Evolutionary conservation across 371 early-diverging fungal genomes (phyloP), one percentile per base, ranked within the genome.

Genomic region (Catenaria anguillulae): DNA sequence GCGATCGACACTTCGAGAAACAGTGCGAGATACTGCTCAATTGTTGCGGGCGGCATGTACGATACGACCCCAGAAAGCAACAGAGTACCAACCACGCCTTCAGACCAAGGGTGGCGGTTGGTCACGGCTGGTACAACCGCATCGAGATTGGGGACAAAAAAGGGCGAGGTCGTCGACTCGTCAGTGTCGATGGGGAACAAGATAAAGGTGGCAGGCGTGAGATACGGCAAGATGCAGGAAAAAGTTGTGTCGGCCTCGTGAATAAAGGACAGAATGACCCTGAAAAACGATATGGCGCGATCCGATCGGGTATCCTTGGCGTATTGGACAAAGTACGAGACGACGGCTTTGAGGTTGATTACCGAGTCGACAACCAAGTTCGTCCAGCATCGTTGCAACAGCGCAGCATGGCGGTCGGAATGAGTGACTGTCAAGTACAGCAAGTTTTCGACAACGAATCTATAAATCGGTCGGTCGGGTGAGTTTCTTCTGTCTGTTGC

Each of bases 1-100:
- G 52, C 52, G 29, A 50, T 29, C 5, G 29, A 10, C 21, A 50
- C 29, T 29, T 50, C 29, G 15, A 50, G 52, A 10, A 50, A 50
- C 52, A 50, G 52, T 13, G 52, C 52, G 15, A 50, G 31, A 15
- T 50, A 29, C 52, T 50, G 52, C 52, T 50, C 52, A 23, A 50
- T 29, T 1, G 13, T 26, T 0, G 26, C 29, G 15, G 52, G 29
- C 13, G 52, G 29, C 21, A 50, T 13, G 29, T 29, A 23, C 13
- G 15, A 12, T 10, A 17, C 52, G 31, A 50, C 13, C 31, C 52
- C 52, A 1, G 29, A 6, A 4, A 50, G 29, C 15, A 26, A 26
- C 52, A 50, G 26, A 8, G 52, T 29, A 15, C 29, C 52, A 24
- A 50, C 19, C 8, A 50, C 19, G 29, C 52, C 52, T 31, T 50